Conservation (phyloP, 768 basidiomycete genomes). For the Amanita pseudoporphyria region DNA sequence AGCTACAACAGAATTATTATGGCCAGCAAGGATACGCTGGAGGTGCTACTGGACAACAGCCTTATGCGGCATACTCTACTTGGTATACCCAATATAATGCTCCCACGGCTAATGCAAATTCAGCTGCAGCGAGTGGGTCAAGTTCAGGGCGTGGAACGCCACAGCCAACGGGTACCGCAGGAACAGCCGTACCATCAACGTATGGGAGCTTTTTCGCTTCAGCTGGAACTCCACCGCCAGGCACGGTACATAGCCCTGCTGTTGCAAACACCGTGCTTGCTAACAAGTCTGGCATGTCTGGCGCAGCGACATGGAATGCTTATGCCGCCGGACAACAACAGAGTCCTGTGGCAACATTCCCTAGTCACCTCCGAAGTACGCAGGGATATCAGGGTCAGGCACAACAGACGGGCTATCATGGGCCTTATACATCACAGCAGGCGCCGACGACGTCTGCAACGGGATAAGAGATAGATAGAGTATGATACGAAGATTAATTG, state of each 20-base stretch:
- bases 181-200: conserved; percentile 10
- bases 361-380: conserved; percentile 21
- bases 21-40: conserved; percentile 25
- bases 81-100: conserved; percentile 25
- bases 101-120: conserved; percentile 3
- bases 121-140: conserved; percentile 15
- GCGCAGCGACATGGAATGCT: background rate
- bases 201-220: conserved; percentile 19
- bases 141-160: conserved; percentile 34
- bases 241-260: conserved; percentile 12
- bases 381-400: conserved; percentile 11
- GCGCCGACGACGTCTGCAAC: conserved; percentile 16
- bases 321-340: conserved; percentile 10
- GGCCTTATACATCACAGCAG: conserved; percentile 10
- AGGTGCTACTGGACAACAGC: conserved; percentile 21
- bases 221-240: conserved; percentile 3
- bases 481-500: background rate
- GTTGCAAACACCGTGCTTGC: conserved; percentile 20
- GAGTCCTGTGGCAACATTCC: conserved; percentile 19
- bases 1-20: conserved; percentile 25
- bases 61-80: conserved; percentile 24
- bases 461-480: conserved; percentile 2
- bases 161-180: conserved; percentile 20
- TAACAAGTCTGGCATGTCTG: background rate
- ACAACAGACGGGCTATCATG: conserved; percentile 16